Percentiles rank a stretch among this genome's conserved stretches.
These are phyloP conservation scores for Calocybe cyanea DNA, from an alignment of 768 basidiomycete species.

Conservation along the genomic window DNA sequence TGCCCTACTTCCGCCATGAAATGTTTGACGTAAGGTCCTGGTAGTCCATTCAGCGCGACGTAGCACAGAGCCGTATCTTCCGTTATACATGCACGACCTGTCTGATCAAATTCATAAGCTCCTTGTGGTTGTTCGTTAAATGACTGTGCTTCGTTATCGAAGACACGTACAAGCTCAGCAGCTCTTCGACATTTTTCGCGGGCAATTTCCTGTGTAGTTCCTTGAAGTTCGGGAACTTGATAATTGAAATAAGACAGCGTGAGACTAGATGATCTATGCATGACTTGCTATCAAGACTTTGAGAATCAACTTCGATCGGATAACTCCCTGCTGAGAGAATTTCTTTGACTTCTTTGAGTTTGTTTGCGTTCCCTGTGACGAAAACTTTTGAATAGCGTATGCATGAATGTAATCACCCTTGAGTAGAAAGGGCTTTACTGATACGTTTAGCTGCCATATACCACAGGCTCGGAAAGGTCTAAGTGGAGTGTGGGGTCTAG, in stretches of 20 bases:
- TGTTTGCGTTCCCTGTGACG: slow-evolving; percentile 93
- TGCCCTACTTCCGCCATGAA: slow-evolving; percentile 84
- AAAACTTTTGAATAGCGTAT: slow-evolving; percentile 53
- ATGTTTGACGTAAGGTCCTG: slow-evolving; percentile 96
- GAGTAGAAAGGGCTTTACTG: slow-evolving; percentile 6
- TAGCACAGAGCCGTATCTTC: slow-evolving; percentile 97
- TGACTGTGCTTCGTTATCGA: background rate
- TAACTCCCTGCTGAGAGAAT: slow-evolving; percentile 65
- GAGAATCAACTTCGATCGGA: slow-evolving; percentile 76
- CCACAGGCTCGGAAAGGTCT: background rate
- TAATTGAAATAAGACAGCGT: background rate
- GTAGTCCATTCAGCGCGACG: slow-evolving; percentile 83
- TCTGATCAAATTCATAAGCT: slow-evolving; percentile 17
- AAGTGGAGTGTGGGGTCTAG: background rate
- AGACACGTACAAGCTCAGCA: slow-evolving; percentile 63
- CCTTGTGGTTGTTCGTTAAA: background rate
- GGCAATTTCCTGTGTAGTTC: slow-evolving; percentile 88
- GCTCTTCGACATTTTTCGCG: slow-evolving; percentile 82
- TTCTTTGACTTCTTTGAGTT: slow-evolving; percentile 81
- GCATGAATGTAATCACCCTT: background rate
- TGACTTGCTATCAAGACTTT: slow-evolving; percentile 72
- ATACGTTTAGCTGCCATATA: slow-evolving; percentile 14
- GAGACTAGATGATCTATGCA: background rate
- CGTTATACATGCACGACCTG: slow-evolving; percentile 54
- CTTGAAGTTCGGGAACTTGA: slow-evolving; percentile 91